Percentiles rank a stretch among this genome's conserved stretches.
These are phyloP conservation scores for Fusarium humuli DNA, from an alignment of 2,329 filamentous ascomycete genomes.

Conservation along the genomic window DNA sequence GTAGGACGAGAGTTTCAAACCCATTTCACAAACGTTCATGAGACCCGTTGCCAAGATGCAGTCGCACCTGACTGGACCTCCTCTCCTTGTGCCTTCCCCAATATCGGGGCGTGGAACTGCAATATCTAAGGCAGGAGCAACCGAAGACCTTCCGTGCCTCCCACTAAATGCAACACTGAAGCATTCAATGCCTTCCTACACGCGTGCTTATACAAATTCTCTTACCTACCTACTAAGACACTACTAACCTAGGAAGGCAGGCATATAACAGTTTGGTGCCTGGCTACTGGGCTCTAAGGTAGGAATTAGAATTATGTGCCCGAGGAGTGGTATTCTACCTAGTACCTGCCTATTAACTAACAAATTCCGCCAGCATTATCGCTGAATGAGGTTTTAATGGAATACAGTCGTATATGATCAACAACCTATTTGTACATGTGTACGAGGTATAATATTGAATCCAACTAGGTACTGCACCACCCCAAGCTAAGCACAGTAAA, in stretches of 20 bases:
- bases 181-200: neutral
- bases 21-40: constrained; percentile 11
- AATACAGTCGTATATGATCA: too few relatives aligned
- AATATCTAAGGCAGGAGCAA: neutral
- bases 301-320: too few relatives aligned
- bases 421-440: too few relatives aligned
- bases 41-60: constrained; percentile 11
- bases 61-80: constrained; percentile 2
- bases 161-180: neutral
- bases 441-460: neutral
- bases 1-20: constrained; percentile 29
- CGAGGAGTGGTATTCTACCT: too few relatives aligned
- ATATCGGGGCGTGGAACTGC: constrained; percentile 4
- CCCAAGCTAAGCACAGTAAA: neutral
- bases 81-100: neutral
- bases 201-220: neutral
- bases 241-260: neutral
- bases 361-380: too few relatives aligned
- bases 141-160: neutral
- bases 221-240: neutral
- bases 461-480: neutral
- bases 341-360: too few relatives aligned
- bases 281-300: too few relatives aligned
- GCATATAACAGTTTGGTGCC: too few relatives aligned
- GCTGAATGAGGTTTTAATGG: too few relatives aligned